Percentiles rank a stretch among this genome's conserved stretches.
These are phyloP conservation scores for Podospora pseudocomata DNA, from an alignment of 495 filamentous ascomycete genomes.

Conservation along the genomic window DNA sequence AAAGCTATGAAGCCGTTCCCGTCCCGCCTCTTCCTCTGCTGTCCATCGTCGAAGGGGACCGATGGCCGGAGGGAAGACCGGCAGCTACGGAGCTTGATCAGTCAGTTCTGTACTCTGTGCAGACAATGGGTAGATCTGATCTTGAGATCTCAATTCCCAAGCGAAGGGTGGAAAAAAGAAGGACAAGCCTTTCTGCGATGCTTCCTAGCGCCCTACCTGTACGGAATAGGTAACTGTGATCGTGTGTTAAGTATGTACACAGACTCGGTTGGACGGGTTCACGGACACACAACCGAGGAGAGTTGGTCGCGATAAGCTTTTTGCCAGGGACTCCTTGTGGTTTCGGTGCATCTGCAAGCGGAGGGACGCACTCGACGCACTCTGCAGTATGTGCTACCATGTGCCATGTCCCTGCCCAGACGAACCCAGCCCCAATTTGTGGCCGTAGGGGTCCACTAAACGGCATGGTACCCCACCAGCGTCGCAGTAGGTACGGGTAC, in stretches of 20 bases:
- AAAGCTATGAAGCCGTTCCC: background rate
- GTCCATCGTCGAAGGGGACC: background rate
- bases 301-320: background rate
- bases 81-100: no score
- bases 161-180: background rate
- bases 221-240: no score
- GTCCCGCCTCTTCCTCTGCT: background rate
- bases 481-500: background rate
- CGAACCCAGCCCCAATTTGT: background rate
- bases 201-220: no score
- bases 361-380: background rate
- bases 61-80: background rate
- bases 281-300: conserved; percentile 1
- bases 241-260: no score
- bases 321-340: background rate
- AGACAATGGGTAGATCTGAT: no score
- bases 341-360: background rate
- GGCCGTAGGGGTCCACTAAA: background rate
- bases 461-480: background rate
- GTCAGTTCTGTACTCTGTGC: no score
- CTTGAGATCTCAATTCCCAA: background rate
- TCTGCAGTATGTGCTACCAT: background rate
- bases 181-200: background rate
- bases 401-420: conserved; percentile 2
- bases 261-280: background rate